Base-by-base conservation (phyloP, 108 stramenopile genomes). In the Aurantiochytrium sp. region DNA sequence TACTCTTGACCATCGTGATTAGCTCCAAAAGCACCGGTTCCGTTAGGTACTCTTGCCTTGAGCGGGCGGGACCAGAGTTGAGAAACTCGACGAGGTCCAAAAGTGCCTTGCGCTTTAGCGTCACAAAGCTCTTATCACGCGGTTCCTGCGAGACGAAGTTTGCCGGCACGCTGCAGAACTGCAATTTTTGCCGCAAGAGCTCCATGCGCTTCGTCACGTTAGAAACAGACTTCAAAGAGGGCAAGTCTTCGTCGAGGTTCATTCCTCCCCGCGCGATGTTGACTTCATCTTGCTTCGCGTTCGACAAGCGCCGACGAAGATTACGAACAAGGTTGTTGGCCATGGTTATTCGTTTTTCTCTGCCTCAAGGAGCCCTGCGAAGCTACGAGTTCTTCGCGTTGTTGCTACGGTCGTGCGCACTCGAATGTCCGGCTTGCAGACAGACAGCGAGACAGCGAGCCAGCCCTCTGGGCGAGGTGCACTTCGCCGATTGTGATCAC, bases 81-180 rank as follows among this genome's bases (percentile, higher is more conserved):
- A 99, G 96, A 89, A 96, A 98, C 89, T 99, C 98, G 10, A 99
- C 97, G 29, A 99, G 92, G 88, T 99, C 99, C 73, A 99, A 93
- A 18, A 99, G 93, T 5, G 98, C 98, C 90, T 98, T 96, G 19
- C 99, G 96, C 93, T 99, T 99, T 93, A 97, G 93, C n/a, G 76
- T 83, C 76, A 83, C 76, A 35, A 83, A 83, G n/a, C 43, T 28
- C 28, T 83, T 83, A 4, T 83, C 76, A 14, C 51, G 45, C 76
- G 76, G 4, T 45, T 83, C 76, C n/a, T 83, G 45, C 49, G 76
- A 83, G 6, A 53, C 51, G 28, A 83, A 83, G 49, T 35, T 47
- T 18, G 76, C 76, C 12, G 51, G 76, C 51, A 53, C 76, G 51
- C 49, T 53, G 76, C 76, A 83, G 28, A 83, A 83, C 25, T 83